A percentile compares a stretch with the other conserved stretches of the same genome.
Conservation (phyloP, 805 yeast genomes). For the Candida ipomoeae region DNA sequence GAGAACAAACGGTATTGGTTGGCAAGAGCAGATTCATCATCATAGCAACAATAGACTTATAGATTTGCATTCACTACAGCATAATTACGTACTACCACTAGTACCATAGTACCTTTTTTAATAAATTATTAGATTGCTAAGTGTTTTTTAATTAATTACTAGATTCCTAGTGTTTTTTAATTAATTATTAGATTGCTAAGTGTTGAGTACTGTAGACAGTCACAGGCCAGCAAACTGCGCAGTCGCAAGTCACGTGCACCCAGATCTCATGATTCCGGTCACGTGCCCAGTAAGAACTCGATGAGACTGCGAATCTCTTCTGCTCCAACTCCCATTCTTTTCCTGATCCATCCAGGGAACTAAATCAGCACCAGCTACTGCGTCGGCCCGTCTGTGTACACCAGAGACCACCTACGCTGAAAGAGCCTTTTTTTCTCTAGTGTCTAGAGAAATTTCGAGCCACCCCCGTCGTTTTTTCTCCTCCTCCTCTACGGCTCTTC, state of each 20-base stretch:
- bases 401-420: neutral
- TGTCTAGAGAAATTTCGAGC: neutral
- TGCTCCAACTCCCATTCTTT: constrained; percentile 1
- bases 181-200: no score
- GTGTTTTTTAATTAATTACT: no score
- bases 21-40: constrained; percentile 6
- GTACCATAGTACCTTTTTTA: no score
- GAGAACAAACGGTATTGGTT: constrained; percentile 58
- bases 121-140: no score
- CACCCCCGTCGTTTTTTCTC: neutral
- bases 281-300: constrained; percentile 1
- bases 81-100: no score
- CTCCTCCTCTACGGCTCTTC: constrained; percentile 1
- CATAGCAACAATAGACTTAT: constrained; percentile 4
- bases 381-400: neutral
- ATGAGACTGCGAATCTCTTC: constrained; percentile 7
- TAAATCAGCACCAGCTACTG: neutral
- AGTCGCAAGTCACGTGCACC: neutral
- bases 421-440: neutral
- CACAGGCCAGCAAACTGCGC: neutral
- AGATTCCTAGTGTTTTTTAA: no score
- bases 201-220: neutral
- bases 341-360: constrained; percentile 1
- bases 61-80: neutral
- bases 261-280: neutral